Evolutionary conservation across 2,329 filamentous ascomycete species (phyloP), one percentile per base, ranked within the genome.

Genomic region (Rhynchosporium secalis): DNA sequence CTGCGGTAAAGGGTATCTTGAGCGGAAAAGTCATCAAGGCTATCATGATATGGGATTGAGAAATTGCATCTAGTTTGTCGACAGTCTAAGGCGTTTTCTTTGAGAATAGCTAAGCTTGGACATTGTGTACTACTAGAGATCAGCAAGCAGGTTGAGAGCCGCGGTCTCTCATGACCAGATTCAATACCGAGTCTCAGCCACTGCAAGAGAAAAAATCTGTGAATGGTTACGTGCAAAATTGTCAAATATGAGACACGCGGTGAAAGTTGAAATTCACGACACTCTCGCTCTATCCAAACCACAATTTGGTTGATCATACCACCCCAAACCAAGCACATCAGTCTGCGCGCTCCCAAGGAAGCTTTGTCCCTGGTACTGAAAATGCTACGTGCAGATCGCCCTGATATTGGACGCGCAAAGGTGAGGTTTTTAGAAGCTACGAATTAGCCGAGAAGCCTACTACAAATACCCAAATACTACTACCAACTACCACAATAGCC

Each of bases 11-110:
- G 26, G 67, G 64, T 38, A 54, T 66, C 3, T 48, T 68, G 52
- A 60, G 52, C 56, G 67, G 68, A 15, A 60, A 52, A 13, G 65
- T 62, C 5, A 62, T 70, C 3, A 70, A 70, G 51, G 65, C 64
- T 41, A 67, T 70, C 4, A 40, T 66, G n/a, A 29, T 63, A 20
- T 65, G 65, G 65, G 40, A 54, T 31, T 46, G 40, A 36, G 40
- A 26, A 4, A 20, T 8, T 6, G 43, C n/a, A 9, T 15, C 15
- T 28, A 20, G 43, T n/a, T 46, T 5, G 6, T n/a, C 1, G 26
- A 20, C 20, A 20, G 12, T n/a, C 15, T 4, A 10, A 36, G 33
- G 33, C 33, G 20, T 20, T 20, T 36, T 36, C 33, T 10, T 6
- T 36, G 9, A 10, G 33, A 36, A 20, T 20, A 20, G 20, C 9